These are phyloP conservation scores for Puccinia novopanici DNA, from an alignment of 1,284 basidiomycete genomes.

Conservation along the genomic window DNA sequence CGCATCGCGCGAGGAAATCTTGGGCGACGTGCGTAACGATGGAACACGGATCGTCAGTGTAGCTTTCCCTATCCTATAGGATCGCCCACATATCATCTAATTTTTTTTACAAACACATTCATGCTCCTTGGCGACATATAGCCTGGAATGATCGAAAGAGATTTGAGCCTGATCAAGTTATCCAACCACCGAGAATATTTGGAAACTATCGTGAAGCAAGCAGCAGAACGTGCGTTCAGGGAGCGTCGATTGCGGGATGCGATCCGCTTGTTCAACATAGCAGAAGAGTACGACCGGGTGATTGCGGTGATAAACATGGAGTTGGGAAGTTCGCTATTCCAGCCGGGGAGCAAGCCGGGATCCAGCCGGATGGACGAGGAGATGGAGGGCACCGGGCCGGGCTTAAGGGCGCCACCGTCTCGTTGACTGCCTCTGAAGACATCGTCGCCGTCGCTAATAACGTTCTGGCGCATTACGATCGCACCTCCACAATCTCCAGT, in stretches of 20 bases:
- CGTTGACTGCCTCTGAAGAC: slow-evolving; percentile 69
- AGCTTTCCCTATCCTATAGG: background rate
- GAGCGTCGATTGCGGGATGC: slow-evolving; percentile 77
- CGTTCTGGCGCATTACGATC: slow-evolving; percentile 83
- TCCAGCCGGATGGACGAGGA: slow-evolving; percentile 18
- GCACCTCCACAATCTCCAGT: slow-evolving; percentile 72
- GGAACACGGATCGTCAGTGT: slow-evolving; percentile 78
- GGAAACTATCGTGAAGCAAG: slow-evolving; percentile 76
- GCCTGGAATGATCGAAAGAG: slow-evolving; percentile 84
- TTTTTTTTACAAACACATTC: background rate
- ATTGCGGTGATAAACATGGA: slow-evolving; percentile 83
- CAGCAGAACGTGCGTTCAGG: slow-evolving; percentile 73
- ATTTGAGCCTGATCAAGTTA: slow-evolving; percentile 75
- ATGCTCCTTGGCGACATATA: slow-evolving; percentile 58
- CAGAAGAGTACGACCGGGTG: slow-evolving; percentile 85
- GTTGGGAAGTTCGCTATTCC: slow-evolving; percentile 78
- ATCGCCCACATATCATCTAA: background rate
- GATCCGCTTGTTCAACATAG: slow-evolving; percentile 92
- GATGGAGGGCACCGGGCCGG: slow-evolving; percentile 35
- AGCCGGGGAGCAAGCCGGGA: slow-evolving; percentile 60
- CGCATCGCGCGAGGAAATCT: slow-evolving; percentile 77
- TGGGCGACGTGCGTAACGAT: slow-evolving; percentile 85
- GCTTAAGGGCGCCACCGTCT: slow-evolving; percentile 59
- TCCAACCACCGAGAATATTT: slow-evolving; percentile 73
- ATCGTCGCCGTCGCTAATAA: slow-evolving; percentile 77